Conservation (phyloP, 441 rosid species). For the Viola pubescens region DNA sequence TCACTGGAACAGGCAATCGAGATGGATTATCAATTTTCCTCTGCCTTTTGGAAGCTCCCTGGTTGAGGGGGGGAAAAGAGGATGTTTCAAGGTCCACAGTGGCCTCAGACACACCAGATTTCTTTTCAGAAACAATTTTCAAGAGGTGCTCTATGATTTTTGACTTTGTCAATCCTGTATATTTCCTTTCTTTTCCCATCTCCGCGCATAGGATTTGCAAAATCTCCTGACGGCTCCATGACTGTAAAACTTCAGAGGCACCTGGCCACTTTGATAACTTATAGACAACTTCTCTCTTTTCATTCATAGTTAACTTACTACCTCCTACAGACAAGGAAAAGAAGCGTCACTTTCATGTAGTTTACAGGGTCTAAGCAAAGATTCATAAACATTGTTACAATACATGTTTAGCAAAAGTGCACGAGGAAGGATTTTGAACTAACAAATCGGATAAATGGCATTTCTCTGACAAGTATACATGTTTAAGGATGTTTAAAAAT, state of each 20-base stretch:
- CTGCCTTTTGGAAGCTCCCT: conserved; percentile 54
- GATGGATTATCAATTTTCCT: conserved; percentile 75
- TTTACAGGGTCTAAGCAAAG: no score
- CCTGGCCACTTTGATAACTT: conserved; percentile 54
- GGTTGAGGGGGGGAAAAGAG: conserved; percentile 32
- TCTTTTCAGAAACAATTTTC: conserved; percentile 71
- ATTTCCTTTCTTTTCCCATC: conserved; percentile 98
- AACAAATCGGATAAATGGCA: no score
- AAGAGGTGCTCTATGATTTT: conserved; percentile 89
- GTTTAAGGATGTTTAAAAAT: no score
- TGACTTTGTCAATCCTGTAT: conserved; percentile 87
- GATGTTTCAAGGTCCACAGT: conserved; percentile 33
- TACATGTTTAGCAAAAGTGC: not conserved
- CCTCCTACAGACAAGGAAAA: conserved; percentile 30
- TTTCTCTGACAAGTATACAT: no score
- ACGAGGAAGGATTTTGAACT: not conserved
- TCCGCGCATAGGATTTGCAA: conserved; percentile 81
- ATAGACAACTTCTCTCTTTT: conserved; percentile 83
- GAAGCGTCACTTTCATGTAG: no score
- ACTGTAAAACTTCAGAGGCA: conserved; percentile 66
- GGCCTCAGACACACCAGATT: conserved; percentile 40
- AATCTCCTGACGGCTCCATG: conserved; percentile 98
- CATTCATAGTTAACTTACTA: conserved; percentile 63
- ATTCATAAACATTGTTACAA: not conserved
- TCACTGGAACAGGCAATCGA: conserved; percentile 42